Evolutionary conservation across 768 basidiomycete species (phyloP), one percentile per base, ranked within the genome.

Genomic region (Austroboletus festivus): DNA sequence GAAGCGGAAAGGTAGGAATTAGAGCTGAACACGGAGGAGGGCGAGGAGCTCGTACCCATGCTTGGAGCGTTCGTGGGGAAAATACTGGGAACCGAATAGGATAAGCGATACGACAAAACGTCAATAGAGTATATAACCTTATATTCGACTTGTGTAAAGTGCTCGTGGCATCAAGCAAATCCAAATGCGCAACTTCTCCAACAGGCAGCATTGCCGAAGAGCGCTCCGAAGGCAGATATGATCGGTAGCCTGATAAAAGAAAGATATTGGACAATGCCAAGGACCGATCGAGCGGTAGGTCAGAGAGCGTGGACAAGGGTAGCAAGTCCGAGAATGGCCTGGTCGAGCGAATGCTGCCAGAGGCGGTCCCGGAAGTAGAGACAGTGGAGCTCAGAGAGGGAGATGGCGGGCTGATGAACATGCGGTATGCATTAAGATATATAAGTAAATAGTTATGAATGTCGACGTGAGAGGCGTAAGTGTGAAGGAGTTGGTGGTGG

Each of bases 391-490:
- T 65, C 52, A 60, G 42, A 47, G 53, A 10, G 41, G 43, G 39
- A 49, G 53, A 55, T 52, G 63, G 51, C 39, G 56, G 42, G 37
- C 30, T 42, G 54, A 58, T 53, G 63, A 49, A 56, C 63, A 65
- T 63, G 63, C 51, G 63, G 63, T 50, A 21, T 58, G 63, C 60
- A 65, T 65, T 62, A 54, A 53, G 28, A 28, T 28, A 28, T 28
- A 28, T 28, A 28, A 28, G 28, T 28, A 28, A 28, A 28, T 48
- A 53, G 45, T 38, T 42, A 50, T 49, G 48, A 38, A 54, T 22
- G 48, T 51, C 44, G 52, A 48, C 52, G 62, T 63, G 55, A 64
- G 55, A 44, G 52, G 44, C 55, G 62, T 62, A 50, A 54, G 47
- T 42, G 60, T 58, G 51, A 52, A 54, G 47, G 35, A 30, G 34